These are phyloP conservation scores for Boletus rubropictus DNA, from an alignment of 768 basidiomycete genomes.

Conservation along the genomic window DNA sequence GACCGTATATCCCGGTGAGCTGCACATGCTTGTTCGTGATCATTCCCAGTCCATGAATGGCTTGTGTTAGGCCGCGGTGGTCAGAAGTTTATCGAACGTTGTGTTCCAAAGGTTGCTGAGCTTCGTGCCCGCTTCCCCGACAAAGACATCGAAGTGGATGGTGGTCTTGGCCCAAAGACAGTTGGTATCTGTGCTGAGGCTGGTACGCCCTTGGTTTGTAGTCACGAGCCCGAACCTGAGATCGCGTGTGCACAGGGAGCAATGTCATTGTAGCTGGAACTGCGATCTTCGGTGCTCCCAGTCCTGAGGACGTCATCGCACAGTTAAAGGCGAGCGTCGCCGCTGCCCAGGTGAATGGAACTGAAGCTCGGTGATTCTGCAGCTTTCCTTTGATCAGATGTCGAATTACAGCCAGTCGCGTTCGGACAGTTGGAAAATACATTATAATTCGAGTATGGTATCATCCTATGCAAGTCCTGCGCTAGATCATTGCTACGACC, in stretches of 20 bases:
- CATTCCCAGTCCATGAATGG: background rate
- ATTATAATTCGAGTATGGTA: constrained; percentile 29
- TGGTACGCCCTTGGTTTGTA: constrained; percentile 41
- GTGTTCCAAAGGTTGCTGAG: constrained; percentile 88
- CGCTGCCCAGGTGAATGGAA: constrained; percentile 51
- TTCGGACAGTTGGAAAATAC: background rate
- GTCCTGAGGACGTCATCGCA: constrained; percentile 73
- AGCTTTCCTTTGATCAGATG: background rate
- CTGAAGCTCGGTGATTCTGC: constrained; percentile 10
- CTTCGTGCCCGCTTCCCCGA: constrained; percentile 85
- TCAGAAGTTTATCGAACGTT: constrained; percentile 92
- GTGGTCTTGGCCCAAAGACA: constrained; percentile 91
- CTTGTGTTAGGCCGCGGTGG: constrained; percentile 70
- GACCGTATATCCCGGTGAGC: constrained; percentile 88
- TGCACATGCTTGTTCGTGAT: background rate
- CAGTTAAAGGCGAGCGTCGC: constrained; percentile 65
- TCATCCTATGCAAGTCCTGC: constrained; percentile 17
- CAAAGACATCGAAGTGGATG: constrained; percentile 97
- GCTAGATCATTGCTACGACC: constrained; percentile 9
- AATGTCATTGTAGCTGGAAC: constrained; percentile 99
- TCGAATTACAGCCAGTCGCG: background rate
- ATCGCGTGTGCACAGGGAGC: constrained; percentile 53
- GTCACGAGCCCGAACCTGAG: background rate
- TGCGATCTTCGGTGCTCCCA: constrained; percentile 80
- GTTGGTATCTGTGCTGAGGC: constrained; percentile 85